Evolutionary conservation across 192 early-diverging fungal genomes (phyloP), one percentile per base, ranked within the genome.

Genomic region (Spinellus fusiger): DNA sequence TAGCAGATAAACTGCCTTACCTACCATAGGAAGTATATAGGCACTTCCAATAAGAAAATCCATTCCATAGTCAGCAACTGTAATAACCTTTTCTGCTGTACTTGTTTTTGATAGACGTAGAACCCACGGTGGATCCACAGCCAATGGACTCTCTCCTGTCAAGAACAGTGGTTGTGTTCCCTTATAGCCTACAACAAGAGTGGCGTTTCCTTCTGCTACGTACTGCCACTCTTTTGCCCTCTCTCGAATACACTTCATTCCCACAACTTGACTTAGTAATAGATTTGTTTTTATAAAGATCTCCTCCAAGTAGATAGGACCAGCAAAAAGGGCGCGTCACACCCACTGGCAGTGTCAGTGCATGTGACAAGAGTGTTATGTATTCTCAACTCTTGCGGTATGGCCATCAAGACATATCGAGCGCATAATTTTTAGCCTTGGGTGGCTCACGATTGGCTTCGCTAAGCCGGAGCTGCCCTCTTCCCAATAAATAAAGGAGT

Each of bases 151-250:
- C n/a, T n/a, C n/a, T n/a, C n/a, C n/a, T n/a, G n/a, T n/a, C n/a
- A n/a, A n/a, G n/a, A n/a, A n/a, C n/a, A n/a, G n/a, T n/a, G n/a
- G n/a, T n/a, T 61, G 6, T 32, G 12, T n/a, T n/a, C 84, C 83
- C 22, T 22, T 37, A 53, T 85, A 84, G 7, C 70, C 34, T 9
- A 90, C 61, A 3, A 85, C 75, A 6, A 86, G 61, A 62, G 84
- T 84, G 10, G 66, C 69, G 64, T 90, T 90, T 18, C 88, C 88
- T 64, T 90, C 88, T 49, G 74, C 77, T 35, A 75, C 62, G 65
- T 90, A 90, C 6, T 32, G 23, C 88, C 88, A 89, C 13, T 73
- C 54, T 27, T 10, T n/a, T 16, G 77, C 54, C 29, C 67, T 34
- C 28, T 54, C 59, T n/a, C n/a, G n/a, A n/a, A n/a, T n/a, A n/a